Conservation (phyloP, 208 protist species). For the Tritrichomonas musculus region DNA sequence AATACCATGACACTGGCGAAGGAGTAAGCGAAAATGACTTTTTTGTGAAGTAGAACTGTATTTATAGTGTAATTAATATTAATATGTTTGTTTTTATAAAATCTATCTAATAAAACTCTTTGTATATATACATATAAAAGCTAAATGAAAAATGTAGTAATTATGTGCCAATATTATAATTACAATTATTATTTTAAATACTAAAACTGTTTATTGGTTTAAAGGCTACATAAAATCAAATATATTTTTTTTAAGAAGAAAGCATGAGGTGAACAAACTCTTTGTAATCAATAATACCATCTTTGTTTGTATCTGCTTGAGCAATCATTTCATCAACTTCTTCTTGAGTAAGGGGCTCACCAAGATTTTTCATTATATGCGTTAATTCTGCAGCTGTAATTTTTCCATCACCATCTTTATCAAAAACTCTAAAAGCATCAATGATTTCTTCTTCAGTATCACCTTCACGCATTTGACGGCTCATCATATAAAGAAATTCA, state of each 20-base stretch:
- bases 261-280: neutral
- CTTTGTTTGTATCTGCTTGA: conserved; percentile 60
- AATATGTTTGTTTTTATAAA: no score
- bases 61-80: no score
- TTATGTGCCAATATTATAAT: no score
- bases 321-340: conserved; percentile 63
- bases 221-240: no score
- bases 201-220: no score
- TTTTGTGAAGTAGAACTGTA: no score
- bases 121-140: no score
- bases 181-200: no score
- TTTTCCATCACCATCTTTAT: conserved; percentile 62
- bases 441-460: conserved; percentile 63
- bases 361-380: conserved; percentile 61
- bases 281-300: conserved; percentile 15
- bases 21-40: no score
- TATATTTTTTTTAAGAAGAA: neutral
- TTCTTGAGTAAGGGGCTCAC: conserved; percentile 61
- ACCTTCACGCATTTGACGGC: conserved; percentile 54
- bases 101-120: no score
- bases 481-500: conserved; percentile 64
- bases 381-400: conserved; percentile 61
- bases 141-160: no score
- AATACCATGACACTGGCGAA: neutral
- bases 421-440: conserved; percentile 64